phyloP scores from a whole-genome alignment of 192 early-diverging fungal species.

The Coemansia sp. region DNA sequence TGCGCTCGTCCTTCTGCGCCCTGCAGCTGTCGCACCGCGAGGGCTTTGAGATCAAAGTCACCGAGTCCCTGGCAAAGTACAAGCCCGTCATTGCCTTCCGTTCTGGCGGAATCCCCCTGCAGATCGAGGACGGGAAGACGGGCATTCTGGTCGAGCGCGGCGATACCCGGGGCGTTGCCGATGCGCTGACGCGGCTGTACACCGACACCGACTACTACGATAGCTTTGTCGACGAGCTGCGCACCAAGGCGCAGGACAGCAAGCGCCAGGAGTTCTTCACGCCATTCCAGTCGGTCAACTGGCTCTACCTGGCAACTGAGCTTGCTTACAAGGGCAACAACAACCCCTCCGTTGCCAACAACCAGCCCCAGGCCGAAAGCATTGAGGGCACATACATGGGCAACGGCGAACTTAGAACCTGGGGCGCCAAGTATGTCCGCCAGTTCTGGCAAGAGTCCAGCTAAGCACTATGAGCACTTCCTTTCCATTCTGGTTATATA shows the following conservation, averaged over 20 bases:
- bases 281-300: slow-evolving; percentile 67
- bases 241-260: slow-evolving; percentile 50
- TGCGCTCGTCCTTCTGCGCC: slow-evolving; percentile 68
- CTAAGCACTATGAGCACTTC: neutral
- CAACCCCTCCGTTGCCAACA: slow-evolving; percentile 22
- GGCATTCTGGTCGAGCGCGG: slow-evolving; percentile 69
- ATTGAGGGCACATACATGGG: slow-evolving; percentile 51
- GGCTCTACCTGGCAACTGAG: slow-evolving; percentile 67
- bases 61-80: slow-evolving; percentile 68
- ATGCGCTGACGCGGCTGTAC: slow-evolving; percentile 61
- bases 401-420: slow-evolving; percentile 41
- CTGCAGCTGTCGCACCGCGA: slow-evolving; percentile 77
- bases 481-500: neutral
- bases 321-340: slow-evolving; percentile 54
- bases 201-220: slow-evolving; percentile 56
- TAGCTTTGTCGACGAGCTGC: slow-evolving; percentile 53
- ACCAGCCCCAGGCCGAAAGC: slow-evolving; percentile 26
- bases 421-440: slow-evolving; percentile 48
- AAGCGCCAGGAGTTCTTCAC: slow-evolving; percentile 70
- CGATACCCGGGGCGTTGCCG: slow-evolving; percentile 59
- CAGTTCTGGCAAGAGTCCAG: slow-evolving; percentile 35
- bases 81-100: slow-evolving; percentile 66
- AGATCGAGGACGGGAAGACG: slow-evolving; percentile 65
- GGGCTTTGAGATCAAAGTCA: slow-evolving; percentile 86
- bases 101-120: slow-evolving; percentile 77